These are phyloP conservation scores for Euphrasia arctica DNA, from an alignment of 305 asterid genomes.

Conservation along the genomic window DNA sequence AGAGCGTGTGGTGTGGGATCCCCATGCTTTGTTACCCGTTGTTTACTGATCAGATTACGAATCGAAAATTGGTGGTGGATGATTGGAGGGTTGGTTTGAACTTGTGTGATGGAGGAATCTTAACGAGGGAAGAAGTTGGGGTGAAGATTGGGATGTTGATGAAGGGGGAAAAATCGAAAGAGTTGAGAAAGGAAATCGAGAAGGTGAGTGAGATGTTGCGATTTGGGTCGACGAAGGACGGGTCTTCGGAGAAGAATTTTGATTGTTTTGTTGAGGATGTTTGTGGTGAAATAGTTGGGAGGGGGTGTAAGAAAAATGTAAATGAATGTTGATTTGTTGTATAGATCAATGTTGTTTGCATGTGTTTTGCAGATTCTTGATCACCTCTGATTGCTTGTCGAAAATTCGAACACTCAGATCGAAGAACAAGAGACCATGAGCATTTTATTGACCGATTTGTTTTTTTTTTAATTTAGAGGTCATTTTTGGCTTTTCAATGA, in stretches of 20 bases:
- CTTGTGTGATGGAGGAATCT: constrained; percentile 30
- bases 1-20: constrained; percentile 50
- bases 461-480: no score
- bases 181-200: constrained; percentile 26
- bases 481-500: no score
- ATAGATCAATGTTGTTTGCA: neutral
- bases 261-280: constrained; percentile 38
- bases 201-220: constrained; percentile 25
- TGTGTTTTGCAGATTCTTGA: no score
- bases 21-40: constrained; percentile 52
- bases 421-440: no score
- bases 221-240: constrained; percentile 27
- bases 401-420: no score
- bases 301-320: neutral
- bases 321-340: neutral
- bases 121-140: constrained; percentile 34
- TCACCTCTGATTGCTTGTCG: no score
- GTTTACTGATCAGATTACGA: constrained; percentile 42
- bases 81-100: constrained; percentile 50
- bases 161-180: constrained; percentile 26
- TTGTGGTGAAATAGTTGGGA: constrained; percentile 14
- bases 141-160: constrained; percentile 36
- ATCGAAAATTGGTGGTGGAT: constrained; percentile 51
- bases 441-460: no score
- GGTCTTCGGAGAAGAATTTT: constrained; percentile 40